Percentiles rank a stretch among this genome's conserved stretches.
Evolutionary conservation across 306 rosid species (phyloP).

Genomic region (Lathyrus aphaca): DNA sequence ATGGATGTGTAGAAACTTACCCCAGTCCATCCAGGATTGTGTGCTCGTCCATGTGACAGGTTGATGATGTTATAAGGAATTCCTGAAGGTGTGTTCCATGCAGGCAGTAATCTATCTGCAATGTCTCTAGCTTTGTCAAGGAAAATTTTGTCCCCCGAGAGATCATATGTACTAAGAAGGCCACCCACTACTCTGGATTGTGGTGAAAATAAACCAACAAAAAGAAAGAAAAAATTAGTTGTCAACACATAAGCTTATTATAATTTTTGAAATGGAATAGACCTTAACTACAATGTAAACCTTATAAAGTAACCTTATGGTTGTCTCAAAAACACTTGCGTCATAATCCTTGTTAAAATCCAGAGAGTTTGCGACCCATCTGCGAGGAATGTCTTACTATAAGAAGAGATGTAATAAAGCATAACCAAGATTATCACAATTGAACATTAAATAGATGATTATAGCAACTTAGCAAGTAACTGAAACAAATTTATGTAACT

Average conservation of each 20-base stretch:
- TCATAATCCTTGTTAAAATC: slow-evolving; percentile 96
- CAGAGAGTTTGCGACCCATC: slow-evolving; percentile 86
- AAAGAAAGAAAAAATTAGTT: slow-evolving; percentile 13
- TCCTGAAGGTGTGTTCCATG: slow-evolving; percentile 93
- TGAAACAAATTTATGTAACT: slow-evolving; percentile 25
- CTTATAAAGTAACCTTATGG: slow-evolving; percentile 96
- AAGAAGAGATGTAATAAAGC: slow-evolving; percentile 20
- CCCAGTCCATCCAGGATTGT: slow-evolving; percentile 95
- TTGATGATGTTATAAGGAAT: slow-evolving; percentile 93
- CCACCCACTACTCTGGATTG: slow-evolving; percentile 96
- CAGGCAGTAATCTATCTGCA: slow-evolving; percentile 96
- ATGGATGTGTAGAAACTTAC: slow-evolving; percentile 54
- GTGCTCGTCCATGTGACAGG: slow-evolving; percentile 77
- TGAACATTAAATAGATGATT: slow-evolving; percentile 15
- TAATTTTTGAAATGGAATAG: slow-evolving; percentile 32
- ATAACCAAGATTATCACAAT: slow-evolving; percentile 29
- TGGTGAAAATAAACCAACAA: slow-evolving; percentile 40
- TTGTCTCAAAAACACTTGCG: slow-evolving; percentile 99
- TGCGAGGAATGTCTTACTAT: slow-evolving; percentile 51
- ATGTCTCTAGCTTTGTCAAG: slow-evolving; percentile 90
- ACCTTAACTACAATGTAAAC: slow-evolving; percentile 76
- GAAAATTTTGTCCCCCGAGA: slow-evolving; percentile 85
- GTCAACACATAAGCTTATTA: slow-evolving; percentile 37
- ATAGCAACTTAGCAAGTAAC: slow-evolving; percentile 24
- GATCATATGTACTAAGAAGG: slow-evolving; percentile 96